Base-by-base conservation (phyloP, 352 stramenopile genomes). In the Blastocystis sp. region DNA sequence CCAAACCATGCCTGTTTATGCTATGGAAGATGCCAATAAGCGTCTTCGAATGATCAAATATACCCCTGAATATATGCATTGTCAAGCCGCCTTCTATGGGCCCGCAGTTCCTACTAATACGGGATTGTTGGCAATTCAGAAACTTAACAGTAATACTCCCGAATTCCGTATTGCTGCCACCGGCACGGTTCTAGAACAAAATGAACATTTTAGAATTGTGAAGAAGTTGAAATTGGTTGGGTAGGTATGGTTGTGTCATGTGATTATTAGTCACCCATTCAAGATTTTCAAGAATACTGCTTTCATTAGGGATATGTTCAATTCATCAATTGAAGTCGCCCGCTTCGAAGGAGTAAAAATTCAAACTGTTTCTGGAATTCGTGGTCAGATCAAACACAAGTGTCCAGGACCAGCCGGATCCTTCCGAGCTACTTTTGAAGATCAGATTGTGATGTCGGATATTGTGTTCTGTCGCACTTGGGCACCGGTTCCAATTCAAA, bases 181-280 rank as follows among this genome's bases (percentile, higher is more conserved):
- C 22, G 97, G 97, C 40, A 96, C 98, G 4, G 94, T 98, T 35
- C 91, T 99, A 27, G 96, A 99, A 90, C 92, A 99, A 22, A 95
- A 98, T 92, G 95, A 98, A 73, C 97, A 95, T 75, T 98, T 98
- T 77, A 94, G 95, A 87, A 94, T 99, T 40, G 95, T 99, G 80
- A 99, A 99, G 92, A 99, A 99, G 92, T 94, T 99, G 62, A 99
- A 99, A 93, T 93, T 99, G 13, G 97, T 99, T 35, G 97, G 97
- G 90, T 97, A 95, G 24, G 11, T 1, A 37, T 27, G 68, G 27
- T 35, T 1, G 19, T 35, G 0, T 1, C 1, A 22, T 15, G 37
- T 57, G 68, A 79, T 17, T 30, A 30, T 35, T 37, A 79, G 68
- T 62, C 76, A 87, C n/a, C 97, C 97, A 1, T 94, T 92, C 54